These are phyloP conservation scores for Phellinidium pouzarii DNA, from an alignment of 1,284 basidiomycete species.

Conservation along the genomic window DNA sequence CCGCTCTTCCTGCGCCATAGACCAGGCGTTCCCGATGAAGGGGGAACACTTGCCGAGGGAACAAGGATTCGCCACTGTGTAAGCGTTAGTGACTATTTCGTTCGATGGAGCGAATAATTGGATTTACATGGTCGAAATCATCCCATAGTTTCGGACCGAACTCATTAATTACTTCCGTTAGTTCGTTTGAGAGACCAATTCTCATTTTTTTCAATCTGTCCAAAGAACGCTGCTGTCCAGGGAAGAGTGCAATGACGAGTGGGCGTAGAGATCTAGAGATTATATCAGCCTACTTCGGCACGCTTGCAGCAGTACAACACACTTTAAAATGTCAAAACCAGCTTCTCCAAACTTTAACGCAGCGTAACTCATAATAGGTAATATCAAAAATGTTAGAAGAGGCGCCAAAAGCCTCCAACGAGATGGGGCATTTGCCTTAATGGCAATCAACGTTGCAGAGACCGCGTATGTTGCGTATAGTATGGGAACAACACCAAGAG, in stretches of 20 bases:
- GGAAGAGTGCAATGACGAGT: conserved; percentile 83
- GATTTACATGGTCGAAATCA: conserved; percentile 76
- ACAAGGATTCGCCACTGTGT: conserved; percentile 73
- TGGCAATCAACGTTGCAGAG: conserved; percentile 72
- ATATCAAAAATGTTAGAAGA: conserved; percentile 63
- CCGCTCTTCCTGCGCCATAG: conserved; percentile 71
- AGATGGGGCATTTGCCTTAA: conserved; percentile 58
- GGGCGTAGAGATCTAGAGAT: conserved; percentile 78
- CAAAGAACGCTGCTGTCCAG: conserved; percentile 85
- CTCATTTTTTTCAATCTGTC: conserved; percentile 78
- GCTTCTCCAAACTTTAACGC: conserved; percentile 98
- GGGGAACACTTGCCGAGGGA: conserved; percentile 76
- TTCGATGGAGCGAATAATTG: conserved; percentile 7
- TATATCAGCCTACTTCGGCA: conserved; percentile 22
- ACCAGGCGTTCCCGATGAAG: conserved; percentile 60
- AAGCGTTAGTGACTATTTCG: conserved; percentile 1
- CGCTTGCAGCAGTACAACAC: conserved; percentile 29
- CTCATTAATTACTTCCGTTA: conserved; percentile 85
- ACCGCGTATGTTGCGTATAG: conserved; percentile 83
- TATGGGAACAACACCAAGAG: conserved; percentile 83
- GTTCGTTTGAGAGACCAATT: conserved; percentile 76
- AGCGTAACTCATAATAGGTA: conserved; percentile 91
- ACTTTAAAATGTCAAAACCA: conserved; percentile 98
- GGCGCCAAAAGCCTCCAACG: conserved; percentile 76
- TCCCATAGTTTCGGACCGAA: conserved; percentile 85